These are phyloP conservation scores for Cryptomeria japonica DNA, from an alignment of 75 land plant species.

Conservation along the genomic window DNA sequence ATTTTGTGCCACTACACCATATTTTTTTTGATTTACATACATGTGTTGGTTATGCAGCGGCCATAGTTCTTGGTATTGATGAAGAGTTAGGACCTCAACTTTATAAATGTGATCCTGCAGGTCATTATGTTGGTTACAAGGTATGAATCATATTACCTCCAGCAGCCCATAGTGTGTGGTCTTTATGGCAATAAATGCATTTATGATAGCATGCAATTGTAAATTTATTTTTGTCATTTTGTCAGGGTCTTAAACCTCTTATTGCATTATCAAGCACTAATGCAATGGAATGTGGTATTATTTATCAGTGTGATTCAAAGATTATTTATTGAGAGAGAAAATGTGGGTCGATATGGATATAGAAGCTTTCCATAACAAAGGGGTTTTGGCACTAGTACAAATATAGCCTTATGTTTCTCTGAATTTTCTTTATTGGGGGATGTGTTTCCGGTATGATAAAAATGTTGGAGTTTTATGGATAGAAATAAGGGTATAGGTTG, in stretches of 20 bases:
- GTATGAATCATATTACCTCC: slow-evolving; percentile 23
- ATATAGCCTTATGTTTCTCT: neutral
- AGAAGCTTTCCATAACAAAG: too few relatives aligned
- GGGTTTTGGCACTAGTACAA: too few relatives aligned
- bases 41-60: slow-evolving; percentile 45
- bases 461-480: neutral
- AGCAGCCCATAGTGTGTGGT: neutral
- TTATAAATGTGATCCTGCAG: slow-evolving; percentile 94
- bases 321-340: neutral
- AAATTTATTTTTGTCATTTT: neutral
- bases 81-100: slow-evolving; percentile 90
- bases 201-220: neutral
- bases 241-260: neutral
- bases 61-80: slow-evolving; percentile 92
- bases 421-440: neutral
- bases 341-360: neutral
- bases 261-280: neutral
- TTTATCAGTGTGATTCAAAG: neutral
- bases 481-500: too few relatives aligned
- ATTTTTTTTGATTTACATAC: neutral
- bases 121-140: slow-evolving; percentile 93
- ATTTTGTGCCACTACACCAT: neutral
- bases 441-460: neutral
- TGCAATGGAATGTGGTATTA: too few relatives aligned
- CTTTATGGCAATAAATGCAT: neutral